These are phyloP conservation scores for Microbotryum scabiosae DNA, from an alignment of 1,284 basidiomycete species.

Conservation along the genomic window DNA sequence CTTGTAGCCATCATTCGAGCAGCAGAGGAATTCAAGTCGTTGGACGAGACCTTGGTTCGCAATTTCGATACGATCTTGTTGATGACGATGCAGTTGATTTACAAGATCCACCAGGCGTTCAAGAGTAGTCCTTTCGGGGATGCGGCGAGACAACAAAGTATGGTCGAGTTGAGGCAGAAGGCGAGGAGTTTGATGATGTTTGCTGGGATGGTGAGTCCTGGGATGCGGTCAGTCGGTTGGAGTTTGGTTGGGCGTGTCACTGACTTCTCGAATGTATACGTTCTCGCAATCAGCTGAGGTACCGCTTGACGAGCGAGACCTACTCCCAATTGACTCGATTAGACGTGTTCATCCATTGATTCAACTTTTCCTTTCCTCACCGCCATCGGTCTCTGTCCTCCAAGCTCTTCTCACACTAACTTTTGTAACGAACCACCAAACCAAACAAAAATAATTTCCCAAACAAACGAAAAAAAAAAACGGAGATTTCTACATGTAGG, in stretches of 20 bases:
- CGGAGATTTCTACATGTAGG: too few species aligned
- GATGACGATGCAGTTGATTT: constrained; percentile 88
- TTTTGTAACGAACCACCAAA: too few species aligned
- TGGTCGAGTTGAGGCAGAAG: constrained; percentile 40
- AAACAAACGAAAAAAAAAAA: too few species aligned
- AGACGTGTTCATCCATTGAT: constrained; percentile 33
- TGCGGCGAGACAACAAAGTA: constrained; percentile 62
- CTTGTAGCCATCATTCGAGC: constrained; percentile 74
- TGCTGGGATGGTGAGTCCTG: constrained; percentile 53
- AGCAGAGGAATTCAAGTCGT: constrained; percentile 82
- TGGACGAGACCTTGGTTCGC: constrained; percentile 73
- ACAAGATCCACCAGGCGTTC: constrained; percentile 63
- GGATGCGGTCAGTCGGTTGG: too few species aligned
- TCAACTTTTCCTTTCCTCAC: background rate
- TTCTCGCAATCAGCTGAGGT: constrained; percentile 49
- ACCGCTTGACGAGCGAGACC: constrained; percentile 80
- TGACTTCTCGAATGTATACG: too few species aligned
- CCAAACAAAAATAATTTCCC: too few species aligned
- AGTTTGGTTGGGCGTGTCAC: too few species aligned
- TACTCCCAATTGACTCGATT: constrained; percentile 45
- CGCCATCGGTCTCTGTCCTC: too few species aligned
- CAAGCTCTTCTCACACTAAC: too few species aligned
- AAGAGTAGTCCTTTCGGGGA: constrained; percentile 68
- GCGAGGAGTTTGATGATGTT: constrained; percentile 63
- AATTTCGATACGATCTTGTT: constrained; percentile 84